These are phyloP conservation scores for Apophysomyces ossiformis DNA, from an alignment of 371 early-diverging fungal genomes.

Conservation along the genomic window DNA sequence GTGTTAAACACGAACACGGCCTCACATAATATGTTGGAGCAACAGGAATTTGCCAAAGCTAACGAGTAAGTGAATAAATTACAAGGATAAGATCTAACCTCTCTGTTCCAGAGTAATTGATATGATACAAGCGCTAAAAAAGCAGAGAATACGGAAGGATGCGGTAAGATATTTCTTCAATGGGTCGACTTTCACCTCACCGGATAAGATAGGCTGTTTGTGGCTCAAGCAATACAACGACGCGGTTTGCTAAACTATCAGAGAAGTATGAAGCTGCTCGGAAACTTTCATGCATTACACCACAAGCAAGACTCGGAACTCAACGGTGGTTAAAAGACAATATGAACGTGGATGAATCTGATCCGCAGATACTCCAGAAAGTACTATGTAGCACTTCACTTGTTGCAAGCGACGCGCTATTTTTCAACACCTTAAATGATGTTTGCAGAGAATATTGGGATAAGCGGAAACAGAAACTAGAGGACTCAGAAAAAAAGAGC, in stretches of 20 bases:
- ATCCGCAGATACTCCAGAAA: constrained; percentile 5
- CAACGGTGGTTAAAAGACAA: constrained; percentile 14
- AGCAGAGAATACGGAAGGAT: constrained; percentile 4
- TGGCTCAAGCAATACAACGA: neutral
- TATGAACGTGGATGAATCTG: constrained; percentile 8
- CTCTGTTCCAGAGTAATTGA: constrained; percentile 11
- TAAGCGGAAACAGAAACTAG: neutral
- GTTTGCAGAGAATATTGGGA: neutral
- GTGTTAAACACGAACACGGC: neutral
- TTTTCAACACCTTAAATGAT: neutral
- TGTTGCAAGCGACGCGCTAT: neutral
- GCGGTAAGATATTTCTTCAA: neutral
- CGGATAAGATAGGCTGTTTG: neutral
- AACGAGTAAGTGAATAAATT: neutral
- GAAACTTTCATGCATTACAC: constrained; percentile 7
- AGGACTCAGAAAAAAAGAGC: neutral
- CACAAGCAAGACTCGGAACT: constrained; percentile 12
- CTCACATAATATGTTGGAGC: neutral
- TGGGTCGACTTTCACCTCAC: neutral
- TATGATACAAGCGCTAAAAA: neutral
- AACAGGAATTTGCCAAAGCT: constrained; percentile 7
- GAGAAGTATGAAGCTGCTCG: constrained; percentile 7
- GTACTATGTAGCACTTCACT: constrained; percentile 10
- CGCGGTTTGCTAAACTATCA: neutral
- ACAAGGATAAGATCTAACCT: neutral